A percentile compares a stretch with the other conserved stretches of the same genome.
These are phyloP conservation scores for Blastocystis sp. DNA, from an alignment of 352 stramenopile species.

Conservation along the genomic window DNA sequence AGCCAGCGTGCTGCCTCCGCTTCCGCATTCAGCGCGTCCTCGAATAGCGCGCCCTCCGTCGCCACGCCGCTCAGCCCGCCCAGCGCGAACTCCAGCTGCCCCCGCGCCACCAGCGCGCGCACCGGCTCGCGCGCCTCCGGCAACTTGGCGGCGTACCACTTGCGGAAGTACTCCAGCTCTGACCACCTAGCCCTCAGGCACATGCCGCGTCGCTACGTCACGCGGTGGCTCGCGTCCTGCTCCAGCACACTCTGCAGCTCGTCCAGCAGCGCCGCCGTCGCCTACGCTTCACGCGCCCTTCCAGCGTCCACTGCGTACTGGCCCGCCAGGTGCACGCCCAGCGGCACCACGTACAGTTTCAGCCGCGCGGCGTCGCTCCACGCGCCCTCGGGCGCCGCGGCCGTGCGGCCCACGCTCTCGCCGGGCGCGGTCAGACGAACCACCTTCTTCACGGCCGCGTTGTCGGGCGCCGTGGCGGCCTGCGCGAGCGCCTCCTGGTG, in stretches of 20 bases:
- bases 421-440: background rate
- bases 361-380: conserved; percentile 1
- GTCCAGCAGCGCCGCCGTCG: conserved; percentile 6
- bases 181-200: conserved; percentile 4
- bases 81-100: conserved; percentile 29
- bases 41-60: conserved; percentile 10
- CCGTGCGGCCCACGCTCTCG: background rate
- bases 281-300: background rate
- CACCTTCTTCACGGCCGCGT: background rate
- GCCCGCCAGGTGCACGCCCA: background rate
- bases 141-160: conserved; percentile 4
- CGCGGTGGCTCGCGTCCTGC: background rate
- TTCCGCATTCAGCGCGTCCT: background rate
- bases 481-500: background rate
- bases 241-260: background rate
- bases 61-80: background rate
- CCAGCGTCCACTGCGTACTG: conserved; percentile 1
- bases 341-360: conserved; percentile 55
- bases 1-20: conserved; percentile 22
- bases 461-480: background rate
- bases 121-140: background rate
- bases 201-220: background rate
- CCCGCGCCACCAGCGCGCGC: background rate
- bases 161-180: conserved; percentile 17
- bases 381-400: background rate